Evolutionary conservation across 139 green algal genomes (phyloP), one percentile per base, ranked within the genome.

Genomic region (Trebouxia sp.): DNA sequence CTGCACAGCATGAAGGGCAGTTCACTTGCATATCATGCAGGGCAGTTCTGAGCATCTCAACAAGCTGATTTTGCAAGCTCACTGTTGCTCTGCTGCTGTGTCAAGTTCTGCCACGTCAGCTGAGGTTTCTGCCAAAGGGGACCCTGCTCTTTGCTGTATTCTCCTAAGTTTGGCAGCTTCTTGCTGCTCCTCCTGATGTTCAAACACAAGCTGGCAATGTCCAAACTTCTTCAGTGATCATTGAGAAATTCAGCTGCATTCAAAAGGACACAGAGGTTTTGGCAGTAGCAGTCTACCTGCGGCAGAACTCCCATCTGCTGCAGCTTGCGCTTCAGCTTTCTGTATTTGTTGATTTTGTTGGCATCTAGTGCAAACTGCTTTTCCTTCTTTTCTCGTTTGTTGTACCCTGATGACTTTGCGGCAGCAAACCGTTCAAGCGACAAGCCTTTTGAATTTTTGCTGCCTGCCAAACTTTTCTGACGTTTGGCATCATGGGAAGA

Each of bases 261-360:
- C 35, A 39, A 3, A 3, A 48, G 43, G 20, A 51, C 42, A 14
- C 65, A n/a, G n/a, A n/a, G n/a, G 35, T 28, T 17, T 38, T 35
- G 43, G 37, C 53, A 72, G 8, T 14, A 65, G 9, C 32, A 43
- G 17, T 4, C 43, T 14, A n/a, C 62, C 28, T 6, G 20, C 14
- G 26, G 32, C 35, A 84, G 30, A 30, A 76, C 55, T 1, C 85
- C 85, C 47, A 69, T 35, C 53, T 66, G 81, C 47, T 78, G 77
- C 39, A 90, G 79, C 50, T 82, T 83, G 30, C 81, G 65, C 50
- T 83, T 83, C 28, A 90, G 67, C 42, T 83, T 83, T 17, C 84
- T 76, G 65, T 85, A 88, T 79, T 90, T 90, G 81, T 88, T 89
- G 47, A 87, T 62, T 42, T 80, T 78, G 51, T 83, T 86, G 26